Percentiles rank a stretch among this genome's conserved stretches.
Conservation (phyloP, 805 yeast genomes). For the Barnettozyma vustinii region DNA sequence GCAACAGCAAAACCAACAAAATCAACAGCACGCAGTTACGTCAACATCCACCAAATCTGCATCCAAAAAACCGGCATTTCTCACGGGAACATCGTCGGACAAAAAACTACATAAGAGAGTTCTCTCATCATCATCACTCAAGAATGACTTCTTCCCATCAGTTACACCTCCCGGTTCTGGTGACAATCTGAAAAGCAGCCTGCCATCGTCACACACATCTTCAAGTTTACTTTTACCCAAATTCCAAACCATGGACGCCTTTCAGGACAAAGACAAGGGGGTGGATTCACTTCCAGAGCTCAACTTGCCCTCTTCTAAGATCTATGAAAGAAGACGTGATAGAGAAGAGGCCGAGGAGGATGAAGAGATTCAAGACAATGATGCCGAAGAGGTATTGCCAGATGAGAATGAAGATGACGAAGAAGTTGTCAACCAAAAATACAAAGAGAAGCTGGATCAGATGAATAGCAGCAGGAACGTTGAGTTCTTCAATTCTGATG, state of each 20-base stretch:
- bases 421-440: conserved; percentile 10
- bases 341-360: conserved; percentile 12
- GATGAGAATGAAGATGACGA: conserved; percentile 5
- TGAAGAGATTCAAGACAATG: conserved; percentile 5
- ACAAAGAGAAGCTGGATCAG: conserved; percentile 15
- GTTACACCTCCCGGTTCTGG: background rate
- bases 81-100: conserved; percentile 5
- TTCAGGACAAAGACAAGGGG: conserved; percentile 1
- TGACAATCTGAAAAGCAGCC: background rate
- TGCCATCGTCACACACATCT: conserved; percentile 3
- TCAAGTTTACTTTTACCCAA: conserved; percentile 15
- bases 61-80: conserved; percentile 5
- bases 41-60: conserved; percentile 8
- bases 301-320: conserved; percentile 14
- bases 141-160: conserved; percentile 14
- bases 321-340: conserved; percentile 20
- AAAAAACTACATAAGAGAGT: conserved; percentile 23
- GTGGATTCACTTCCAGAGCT: background rate
- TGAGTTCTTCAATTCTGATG: conserved; percentile 13
- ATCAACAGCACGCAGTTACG: conserved; percentile 12
- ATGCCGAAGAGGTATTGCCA: conserved; percentile 4
- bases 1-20: conserved; percentile 9
- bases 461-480: conserved; percentile 14
- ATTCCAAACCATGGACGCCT: conserved; percentile 17
- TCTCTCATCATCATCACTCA: conserved; percentile 18